A percentile compares a stretch with the other conserved stretches of the same genome.
phyloP scores from a whole-genome alignment of 2,329 filamentous ascomycete genomes.

The Stylonectria norvegica region DNA sequence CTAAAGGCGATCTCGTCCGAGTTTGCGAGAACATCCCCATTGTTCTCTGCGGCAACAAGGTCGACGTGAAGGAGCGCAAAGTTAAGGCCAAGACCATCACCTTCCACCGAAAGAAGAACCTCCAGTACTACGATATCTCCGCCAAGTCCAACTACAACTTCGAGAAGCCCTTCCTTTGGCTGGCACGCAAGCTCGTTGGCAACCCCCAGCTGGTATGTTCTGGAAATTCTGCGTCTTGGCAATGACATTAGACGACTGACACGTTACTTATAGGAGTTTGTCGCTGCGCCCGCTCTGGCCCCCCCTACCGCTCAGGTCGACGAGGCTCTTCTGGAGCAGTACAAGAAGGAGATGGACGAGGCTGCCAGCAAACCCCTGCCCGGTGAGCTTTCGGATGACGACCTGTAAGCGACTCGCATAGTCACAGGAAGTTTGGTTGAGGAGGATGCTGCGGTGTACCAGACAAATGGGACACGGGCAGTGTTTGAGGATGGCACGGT shows the following conservation, averaged over 20 bases:
- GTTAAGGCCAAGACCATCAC: constrained; percentile 99
- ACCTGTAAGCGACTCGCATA: constrained; percentile 47
- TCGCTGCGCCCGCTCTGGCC: constrained; percentile 89
- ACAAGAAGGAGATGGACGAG: constrained; percentile 82
- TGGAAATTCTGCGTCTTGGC: too few species aligned
- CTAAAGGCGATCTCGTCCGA: constrained; percentile 87
- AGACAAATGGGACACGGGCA: constrained; percentile 21
- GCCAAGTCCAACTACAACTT: constrained; percentile 99
- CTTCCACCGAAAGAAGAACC: constrained; percentile 99
- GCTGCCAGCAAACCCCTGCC: constrained; percentile 84
- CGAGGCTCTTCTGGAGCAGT: constrained; percentile 73
- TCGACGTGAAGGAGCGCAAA: constrained; percentile 99
- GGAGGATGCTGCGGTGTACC: constrained; percentile 25
- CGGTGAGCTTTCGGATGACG: constrained; percentile 83
- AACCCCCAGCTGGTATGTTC: constrained; percentile 57
- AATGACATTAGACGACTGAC: constrained; percentile 26
- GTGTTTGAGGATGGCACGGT: constrained; percentile 30
- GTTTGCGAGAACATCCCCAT: constrained; percentile 99
- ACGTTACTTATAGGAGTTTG: constrained; percentile 69
- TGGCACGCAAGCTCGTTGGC: constrained; percentile 96
- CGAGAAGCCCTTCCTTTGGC: constrained; percentile 99
- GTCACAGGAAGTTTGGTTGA: constrained; percentile 29
- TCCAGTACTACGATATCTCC: constrained; percentile 99
- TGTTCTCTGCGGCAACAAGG: constrained; percentile 98
- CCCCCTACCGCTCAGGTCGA: constrained; percentile 91